Evolutionary conservation across 164 flowering plant species (phyloP).

Genomic region (Umbellularia californica): DNA sequence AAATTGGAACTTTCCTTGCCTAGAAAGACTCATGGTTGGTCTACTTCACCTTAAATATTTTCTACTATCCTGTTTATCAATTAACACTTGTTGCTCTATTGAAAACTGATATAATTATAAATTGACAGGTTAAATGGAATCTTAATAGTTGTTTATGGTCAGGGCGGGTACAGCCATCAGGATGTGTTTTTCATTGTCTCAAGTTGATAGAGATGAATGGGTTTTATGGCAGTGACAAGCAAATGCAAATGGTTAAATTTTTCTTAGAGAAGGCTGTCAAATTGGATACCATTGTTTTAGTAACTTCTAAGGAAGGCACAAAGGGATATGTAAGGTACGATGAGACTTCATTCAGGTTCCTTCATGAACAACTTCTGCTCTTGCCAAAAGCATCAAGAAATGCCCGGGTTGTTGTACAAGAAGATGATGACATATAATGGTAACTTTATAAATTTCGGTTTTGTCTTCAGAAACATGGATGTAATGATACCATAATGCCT

Average conservation of each 20-base stretch:
- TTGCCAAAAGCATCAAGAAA: slow-evolving; percentile 8
- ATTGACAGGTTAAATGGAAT: not conserved
- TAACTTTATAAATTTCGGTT: no score
- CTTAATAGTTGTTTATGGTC: not conserved
- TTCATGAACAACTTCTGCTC: not conserved
- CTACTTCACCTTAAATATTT: not conserved
- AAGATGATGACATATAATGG: not conserved
- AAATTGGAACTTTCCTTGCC: not conserved
- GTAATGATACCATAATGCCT: no score
- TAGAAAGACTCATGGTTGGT: not conserved
- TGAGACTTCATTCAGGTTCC: not conserved
- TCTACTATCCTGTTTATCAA: no score
- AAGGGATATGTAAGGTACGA: not conserved
- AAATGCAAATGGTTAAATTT: slow-evolving; percentile 11
- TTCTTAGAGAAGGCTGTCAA: slow-evolving; percentile 6
- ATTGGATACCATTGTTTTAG: slow-evolving; percentile 9
- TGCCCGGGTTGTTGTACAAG: slow-evolving; percentile 7
- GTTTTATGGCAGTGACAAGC: not conserved
- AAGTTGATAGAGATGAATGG: slow-evolving; percentile 7
- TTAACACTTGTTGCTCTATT: not conserved
- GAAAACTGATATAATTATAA: not conserved
- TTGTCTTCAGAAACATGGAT: no score
- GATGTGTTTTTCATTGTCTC: not conserved
- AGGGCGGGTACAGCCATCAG: not conserved
- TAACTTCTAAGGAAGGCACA: slow-evolving; percentile 1